phyloP scores from a whole-genome alignment of 116 monocot species.

The Zostera marina region DNA sequence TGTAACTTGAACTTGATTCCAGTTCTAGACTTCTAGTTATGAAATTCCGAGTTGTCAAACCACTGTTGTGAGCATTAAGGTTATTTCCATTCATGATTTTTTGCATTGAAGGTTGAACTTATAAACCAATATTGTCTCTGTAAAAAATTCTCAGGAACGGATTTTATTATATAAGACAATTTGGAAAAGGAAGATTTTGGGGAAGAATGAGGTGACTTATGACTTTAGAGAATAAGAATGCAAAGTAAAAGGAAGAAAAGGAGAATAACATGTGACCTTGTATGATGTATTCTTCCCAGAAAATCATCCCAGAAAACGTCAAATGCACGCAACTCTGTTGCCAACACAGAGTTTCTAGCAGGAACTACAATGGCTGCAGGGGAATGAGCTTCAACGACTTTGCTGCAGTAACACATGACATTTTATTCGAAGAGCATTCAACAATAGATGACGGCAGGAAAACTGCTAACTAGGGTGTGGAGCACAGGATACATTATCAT shows the following conservation, averaged over 20 bases:
- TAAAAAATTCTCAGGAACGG: too few species aligned
- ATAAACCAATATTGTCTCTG: too few species aligned
- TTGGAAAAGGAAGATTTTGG: too few species aligned
- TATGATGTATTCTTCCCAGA: constrained; percentile 33
- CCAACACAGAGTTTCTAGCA: constrained; percentile 19
- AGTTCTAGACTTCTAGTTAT: too few species aligned
- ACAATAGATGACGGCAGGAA: neutral
- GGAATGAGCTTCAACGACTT: constrained; percentile 79
- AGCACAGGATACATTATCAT: too few species aligned
- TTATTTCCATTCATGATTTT: too few species aligned
- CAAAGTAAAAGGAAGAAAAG: neutral
- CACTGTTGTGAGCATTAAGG: too few species aligned
- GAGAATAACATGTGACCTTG: constrained; percentile 27
- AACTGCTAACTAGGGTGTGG: too few species aligned
- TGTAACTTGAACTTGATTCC: too few species aligned
- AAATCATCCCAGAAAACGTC: constrained; percentile 85
- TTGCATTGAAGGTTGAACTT: too few species aligned
- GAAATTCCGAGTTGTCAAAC: too few species aligned
- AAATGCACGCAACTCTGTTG: constrained; percentile 30
- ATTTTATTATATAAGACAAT: too few species aligned
- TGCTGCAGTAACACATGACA: constrained; percentile 24
- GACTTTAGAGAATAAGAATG: neutral
- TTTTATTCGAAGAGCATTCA: neutral
- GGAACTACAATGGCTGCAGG: constrained; percentile 71
- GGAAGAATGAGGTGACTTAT: neutral